A percentile compares a stretch with the other conserved stretches of the same genome.
Conservation (phyloP, 169 alveolate genomes). For the Eimeria maxima region DNA sequence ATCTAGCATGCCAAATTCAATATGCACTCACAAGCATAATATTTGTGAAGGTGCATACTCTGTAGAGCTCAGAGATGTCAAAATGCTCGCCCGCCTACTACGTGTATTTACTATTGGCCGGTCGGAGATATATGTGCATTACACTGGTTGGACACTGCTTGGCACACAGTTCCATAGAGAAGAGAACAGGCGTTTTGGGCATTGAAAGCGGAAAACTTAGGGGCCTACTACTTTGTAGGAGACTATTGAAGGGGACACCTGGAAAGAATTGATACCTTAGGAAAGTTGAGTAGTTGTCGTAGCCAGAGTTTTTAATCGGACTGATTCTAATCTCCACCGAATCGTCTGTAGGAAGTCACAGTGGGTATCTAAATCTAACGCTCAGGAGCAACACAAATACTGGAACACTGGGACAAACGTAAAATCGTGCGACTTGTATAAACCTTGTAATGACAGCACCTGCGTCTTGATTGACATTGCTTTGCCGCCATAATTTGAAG, state of each 20-base stretch:
- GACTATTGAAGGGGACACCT: background rate
- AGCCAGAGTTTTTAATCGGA: conserved; percentile 72
- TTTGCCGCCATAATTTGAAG: background rate
- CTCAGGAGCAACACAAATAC: background rate
- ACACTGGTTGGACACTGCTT: background rate
- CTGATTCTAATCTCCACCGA: conserved; percentile 89
- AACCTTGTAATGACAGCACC: background rate
- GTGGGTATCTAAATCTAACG: background rate
- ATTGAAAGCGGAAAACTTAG: background rate
- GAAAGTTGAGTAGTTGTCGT: conserved; percentile 25
- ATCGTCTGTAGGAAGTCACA: conserved; percentile 92
- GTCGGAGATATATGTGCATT: background rate
- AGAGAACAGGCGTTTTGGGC: background rate
- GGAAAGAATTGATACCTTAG: background rate
- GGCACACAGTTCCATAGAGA: too few species aligned
- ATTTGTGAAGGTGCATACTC: background rate
- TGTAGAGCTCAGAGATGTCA: background rate
- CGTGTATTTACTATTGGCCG: background rate
- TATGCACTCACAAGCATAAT: background rate
- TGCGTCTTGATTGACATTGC: background rate
- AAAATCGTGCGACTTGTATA: background rate
- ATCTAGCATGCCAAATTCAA: background rate
- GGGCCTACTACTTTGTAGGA: background rate
- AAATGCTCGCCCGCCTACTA: background rate
- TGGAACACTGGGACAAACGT: background rate